phyloP scores from a whole-genome alignment of 169 alveolate species.

The Cyclospora cayetanensis region DNA sequence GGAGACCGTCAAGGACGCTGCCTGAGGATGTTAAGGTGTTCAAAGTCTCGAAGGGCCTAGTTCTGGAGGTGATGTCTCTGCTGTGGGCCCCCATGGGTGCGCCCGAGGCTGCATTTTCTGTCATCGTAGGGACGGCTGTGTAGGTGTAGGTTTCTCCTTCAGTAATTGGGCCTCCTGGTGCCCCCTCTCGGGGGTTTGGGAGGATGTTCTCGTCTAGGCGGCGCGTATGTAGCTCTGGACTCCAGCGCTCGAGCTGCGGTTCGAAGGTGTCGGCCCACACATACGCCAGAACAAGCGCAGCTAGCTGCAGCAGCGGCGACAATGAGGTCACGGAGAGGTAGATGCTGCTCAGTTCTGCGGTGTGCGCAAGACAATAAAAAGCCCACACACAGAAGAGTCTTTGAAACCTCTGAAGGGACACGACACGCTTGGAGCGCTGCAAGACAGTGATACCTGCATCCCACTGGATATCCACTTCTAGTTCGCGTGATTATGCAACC shows the following conservation, averaged over 20 bases:
- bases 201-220: conserved; percentile 85
- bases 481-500: no score
- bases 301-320: no score
- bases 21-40: neutral
- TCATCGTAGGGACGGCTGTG: neutral
- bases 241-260: conserved; percentile 87
- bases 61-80: neutral
- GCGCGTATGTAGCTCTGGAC: conserved; percentile 88
- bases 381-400: no score
- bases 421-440: no score
- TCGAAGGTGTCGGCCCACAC: conserved; percentile 87
- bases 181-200: neutral
- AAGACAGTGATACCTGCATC: no score
- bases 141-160: neutral
- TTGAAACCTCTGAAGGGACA: no score
- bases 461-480: no score
- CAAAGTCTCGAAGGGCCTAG: neutral
- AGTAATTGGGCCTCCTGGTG: neutral
- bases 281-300: no score
- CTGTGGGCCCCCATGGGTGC: no score
- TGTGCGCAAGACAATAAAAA: no score
- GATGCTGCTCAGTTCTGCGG: no score
- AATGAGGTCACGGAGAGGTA: no score
- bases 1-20: neutral
- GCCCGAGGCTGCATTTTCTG: neutral